A percentile compares a stretch with the other conserved stretches of the same genome.
Conservation (phyloP, 1,139 yeast species). For the Saccharomyces hybrid region DNA sequence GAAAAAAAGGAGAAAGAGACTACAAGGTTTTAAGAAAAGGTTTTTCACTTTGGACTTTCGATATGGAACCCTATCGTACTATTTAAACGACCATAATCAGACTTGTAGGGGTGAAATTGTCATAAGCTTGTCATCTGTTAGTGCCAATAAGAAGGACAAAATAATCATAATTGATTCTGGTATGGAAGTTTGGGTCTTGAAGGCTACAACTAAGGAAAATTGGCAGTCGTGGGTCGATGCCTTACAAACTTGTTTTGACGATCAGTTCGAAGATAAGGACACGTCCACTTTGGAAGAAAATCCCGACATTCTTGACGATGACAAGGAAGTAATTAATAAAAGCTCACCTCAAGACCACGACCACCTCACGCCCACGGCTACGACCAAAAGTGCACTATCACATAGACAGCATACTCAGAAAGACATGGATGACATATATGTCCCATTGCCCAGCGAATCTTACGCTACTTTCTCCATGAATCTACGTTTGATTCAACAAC, state of each 20-base stretch:
- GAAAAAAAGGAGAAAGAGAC: slow-evolving; percentile 71
- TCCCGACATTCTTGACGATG: not conserved
- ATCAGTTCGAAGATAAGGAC: slow-evolving; percentile 6
- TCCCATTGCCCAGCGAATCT: slow-evolving; percentile 16
- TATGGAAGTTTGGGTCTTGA: slow-evolving; percentile 87
- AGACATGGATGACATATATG: slow-evolving; percentile 4
- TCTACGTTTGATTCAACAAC: slow-evolving; percentile 18
- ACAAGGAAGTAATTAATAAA: not conserved
- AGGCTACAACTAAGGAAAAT: slow-evolving; percentile 55
- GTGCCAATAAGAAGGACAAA: slow-evolving; percentile 61
- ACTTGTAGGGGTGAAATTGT: slow-evolving; percentile 90
- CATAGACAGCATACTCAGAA: not conserved
- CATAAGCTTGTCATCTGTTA: slow-evolving; percentile 65
- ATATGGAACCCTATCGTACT: slow-evolving; percentile 78
- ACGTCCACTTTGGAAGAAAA: not conserved
- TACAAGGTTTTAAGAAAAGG: slow-evolving; percentile 82
- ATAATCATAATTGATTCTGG: slow-evolving; percentile 88
- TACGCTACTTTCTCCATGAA: slow-evolving; percentile 15
- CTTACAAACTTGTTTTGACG: slow-evolving; percentile 34
- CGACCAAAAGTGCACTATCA: not conserved
- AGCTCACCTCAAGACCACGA: not conserved
- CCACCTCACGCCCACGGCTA: not conserved
- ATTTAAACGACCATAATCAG: slow-evolving; percentile 58
- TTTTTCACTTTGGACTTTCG: slow-evolving; percentile 76
- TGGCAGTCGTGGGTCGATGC: slow-evolving; percentile 82